Evolutionary conservation across 331 rosid species (phyloP).

Genomic region (Dryas integrifolia): DNA sequence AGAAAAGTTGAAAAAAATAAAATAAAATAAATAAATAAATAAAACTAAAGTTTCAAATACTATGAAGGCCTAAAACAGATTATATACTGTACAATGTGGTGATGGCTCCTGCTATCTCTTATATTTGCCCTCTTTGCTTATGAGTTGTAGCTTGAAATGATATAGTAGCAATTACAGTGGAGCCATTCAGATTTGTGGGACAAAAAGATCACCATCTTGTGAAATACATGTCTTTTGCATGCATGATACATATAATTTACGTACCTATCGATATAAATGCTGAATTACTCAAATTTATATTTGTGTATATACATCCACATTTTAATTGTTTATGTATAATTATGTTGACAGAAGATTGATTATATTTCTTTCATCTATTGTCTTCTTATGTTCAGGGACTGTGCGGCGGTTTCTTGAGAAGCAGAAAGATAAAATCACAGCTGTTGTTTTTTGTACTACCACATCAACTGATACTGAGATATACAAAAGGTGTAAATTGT

Average conservation of each 20-base stretch:
- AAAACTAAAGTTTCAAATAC: no score
- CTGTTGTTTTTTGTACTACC: slow-evolving; percentile 88
- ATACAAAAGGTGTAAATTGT: slow-evolving; percentile 69
- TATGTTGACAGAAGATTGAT: slow-evolving; percentile 6
- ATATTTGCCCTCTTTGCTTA: no score
- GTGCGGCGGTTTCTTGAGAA: slow-evolving; percentile 89
- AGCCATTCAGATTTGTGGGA: no score
- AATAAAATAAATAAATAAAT: no score
- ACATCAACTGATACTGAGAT: slow-evolving; percentile 80
- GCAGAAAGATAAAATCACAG: slow-evolving; percentile 74
- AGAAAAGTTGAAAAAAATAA: no score
- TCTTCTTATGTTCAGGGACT: slow-evolving; percentile 63
- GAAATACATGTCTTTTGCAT: no score
- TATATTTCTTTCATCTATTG: background rate
- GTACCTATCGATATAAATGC: background rate
- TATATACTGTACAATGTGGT: no score
- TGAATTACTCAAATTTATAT: background rate
- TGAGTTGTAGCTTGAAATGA: no score
- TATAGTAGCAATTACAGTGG: no score
- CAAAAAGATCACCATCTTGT: no score
- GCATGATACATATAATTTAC: background rate
- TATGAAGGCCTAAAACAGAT: no score
- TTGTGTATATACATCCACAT: background rate
- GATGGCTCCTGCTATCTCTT: no score
- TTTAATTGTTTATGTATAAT: background rate